A percentile compares a stretch with the other conserved stretches of the same genome.
Conservation (phyloP, 2,329 filamentous ascomycete species). For the Stenocarpella maydis region DNA sequence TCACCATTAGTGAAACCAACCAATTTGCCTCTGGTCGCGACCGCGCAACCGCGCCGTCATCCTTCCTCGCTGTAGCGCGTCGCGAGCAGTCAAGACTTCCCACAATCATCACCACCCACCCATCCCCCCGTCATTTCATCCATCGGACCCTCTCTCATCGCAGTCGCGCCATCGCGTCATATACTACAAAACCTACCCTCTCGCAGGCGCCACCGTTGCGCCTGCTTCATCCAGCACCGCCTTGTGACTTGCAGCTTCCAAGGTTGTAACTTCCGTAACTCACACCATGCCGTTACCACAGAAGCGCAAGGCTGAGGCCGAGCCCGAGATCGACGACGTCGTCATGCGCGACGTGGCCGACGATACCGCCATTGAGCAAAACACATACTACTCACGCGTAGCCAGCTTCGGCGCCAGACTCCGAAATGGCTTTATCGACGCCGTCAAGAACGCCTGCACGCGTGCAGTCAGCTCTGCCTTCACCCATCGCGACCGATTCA, state of each 20-base stretch:
- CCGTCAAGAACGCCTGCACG: slow-evolving; percentile 4
- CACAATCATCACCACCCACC: neutral
- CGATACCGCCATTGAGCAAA: neutral
- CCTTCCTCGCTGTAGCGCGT: neutral
- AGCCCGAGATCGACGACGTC: slow-evolving; percentile 22
- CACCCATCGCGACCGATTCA: slow-evolving; percentile 21
- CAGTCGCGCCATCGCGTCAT: neutral
- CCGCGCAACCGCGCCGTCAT: neutral
- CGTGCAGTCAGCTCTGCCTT: slow-evolving; percentile 10
- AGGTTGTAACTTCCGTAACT: slow-evolving; percentile 10
- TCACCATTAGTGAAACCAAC: neutral
- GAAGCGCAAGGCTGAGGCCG: slow-evolving; percentile 23
- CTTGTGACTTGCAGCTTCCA: neutral
- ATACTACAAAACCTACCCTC: neutral
- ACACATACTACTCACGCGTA: slow-evolving; percentile 6
- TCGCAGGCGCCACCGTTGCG: slow-evolving; percentile 5
- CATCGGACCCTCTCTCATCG: neutral
- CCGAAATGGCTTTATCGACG: neutral
- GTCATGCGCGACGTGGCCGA: slow-evolving; percentile 26
- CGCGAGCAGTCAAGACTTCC: slow-evolving; percentile 6
- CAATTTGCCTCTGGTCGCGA: neutral
- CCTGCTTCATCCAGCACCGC: neutral
- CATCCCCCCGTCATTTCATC: neutral
- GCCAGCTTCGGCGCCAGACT: slow-evolving; percentile 20
- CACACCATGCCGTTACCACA: slow-evolving; percentile 21